These are phyloP conservation scores for Parascedosporium putredinis DNA, from an alignment of 2,329 filamentous ascomycete species.

Conservation along the genomic window DNA sequence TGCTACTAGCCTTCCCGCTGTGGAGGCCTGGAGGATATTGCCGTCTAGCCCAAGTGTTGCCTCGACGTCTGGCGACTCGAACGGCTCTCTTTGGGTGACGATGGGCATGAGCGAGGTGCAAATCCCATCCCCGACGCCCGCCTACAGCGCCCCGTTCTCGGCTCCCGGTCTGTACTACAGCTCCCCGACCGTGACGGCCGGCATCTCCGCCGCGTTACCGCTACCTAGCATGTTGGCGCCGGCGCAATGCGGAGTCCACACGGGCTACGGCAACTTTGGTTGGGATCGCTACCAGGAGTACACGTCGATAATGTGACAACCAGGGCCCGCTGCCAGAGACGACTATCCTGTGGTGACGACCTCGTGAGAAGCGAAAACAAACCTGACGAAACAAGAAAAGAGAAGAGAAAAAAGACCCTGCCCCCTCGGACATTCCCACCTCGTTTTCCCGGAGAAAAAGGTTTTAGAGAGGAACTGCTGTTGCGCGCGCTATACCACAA, in stretches of 20 bases:
- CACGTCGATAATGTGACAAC: conserved; percentile 75
- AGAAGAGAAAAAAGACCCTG: not conserved
- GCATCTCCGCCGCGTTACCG: conserved; percentile 64
- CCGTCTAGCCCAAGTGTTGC: conserved; percentile 79
- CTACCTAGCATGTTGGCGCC: conserved; percentile 79
- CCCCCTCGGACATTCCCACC: conserved; percentile 7
- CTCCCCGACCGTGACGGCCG: conserved; percentile 62
- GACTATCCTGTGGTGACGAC: conserved; percentile 38
- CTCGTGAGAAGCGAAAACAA: too few species aligned
- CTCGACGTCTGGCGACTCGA: conserved; percentile 57
- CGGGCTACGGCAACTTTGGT: conserved; percentile 14
- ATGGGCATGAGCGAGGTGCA: conserved; percentile 66
- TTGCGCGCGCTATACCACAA: not conserved
- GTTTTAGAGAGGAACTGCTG: conserved; percentile 2
- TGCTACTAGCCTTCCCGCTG: conserved; percentile 53
- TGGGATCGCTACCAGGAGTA: conserved; percentile 85
- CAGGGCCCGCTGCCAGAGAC: conserved; percentile 36
- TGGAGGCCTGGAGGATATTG: conserved; percentile 84
- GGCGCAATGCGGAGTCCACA: conserved; percentile 59
- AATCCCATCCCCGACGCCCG: conserved; percentile 67
- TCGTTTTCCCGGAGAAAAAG: conserved; percentile 8
- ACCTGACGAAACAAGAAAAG: too few species aligned
- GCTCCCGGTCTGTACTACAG: conserved; percentile 70
- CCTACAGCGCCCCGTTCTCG: conserved; percentile 64
- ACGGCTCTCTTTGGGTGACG: conserved; percentile 66